Evolutionary conservation across 805 yeast genomes (phyloP), one percentile per base, ranked within the genome.

Genomic region (Scheffersomyces spartinae): DNA sequence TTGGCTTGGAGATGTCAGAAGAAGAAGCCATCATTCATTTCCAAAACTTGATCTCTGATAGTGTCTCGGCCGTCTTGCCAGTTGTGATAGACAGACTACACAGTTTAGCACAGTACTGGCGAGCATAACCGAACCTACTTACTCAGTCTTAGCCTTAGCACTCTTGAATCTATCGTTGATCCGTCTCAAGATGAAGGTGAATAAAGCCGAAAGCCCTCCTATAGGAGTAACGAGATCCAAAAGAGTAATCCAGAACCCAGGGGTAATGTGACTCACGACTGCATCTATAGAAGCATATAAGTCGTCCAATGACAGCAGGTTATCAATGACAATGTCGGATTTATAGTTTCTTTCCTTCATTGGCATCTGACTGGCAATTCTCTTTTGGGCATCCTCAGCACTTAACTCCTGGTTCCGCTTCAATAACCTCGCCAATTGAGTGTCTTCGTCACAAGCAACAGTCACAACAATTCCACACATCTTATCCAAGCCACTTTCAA

Each of bases 91-190:
- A 91, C 45, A 72, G 95, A 35, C 56, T 91, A 26, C 99, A 91
- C 49, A 84, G 88, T 52, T 64, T 91, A 46, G 96, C 99, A 0
- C 99, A 91, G 46, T 91, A 91, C 46, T 93, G 98, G 98, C 61
- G 98, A 33, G 85, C 96, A 0, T 88, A 33, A 31, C n/a, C n/a
- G n/a, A n/a, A n/a, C n/a, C 7, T n/a, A n/a, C n/a, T n/a, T n/a
- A n/a, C n/a, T n/a, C 15, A 12, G 15, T 25, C 17, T 16, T 19
- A n/a, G 29, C 29, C 6, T 15, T 21, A 5, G 15, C 18, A 4
- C 38, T 33, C 15, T 25, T 23, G 20, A 21, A 26, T 9, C 19
- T 22, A 10, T 35, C 36, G 7, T 26, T 24, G 7, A 30, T n/a
- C 4, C 23, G 5, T 7, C 35, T 24, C 3, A 28, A 6, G 13